Conservation (phyloP, 2,329 filamentous ascomycete species). For the Aspergillus caelatus region DNA sequence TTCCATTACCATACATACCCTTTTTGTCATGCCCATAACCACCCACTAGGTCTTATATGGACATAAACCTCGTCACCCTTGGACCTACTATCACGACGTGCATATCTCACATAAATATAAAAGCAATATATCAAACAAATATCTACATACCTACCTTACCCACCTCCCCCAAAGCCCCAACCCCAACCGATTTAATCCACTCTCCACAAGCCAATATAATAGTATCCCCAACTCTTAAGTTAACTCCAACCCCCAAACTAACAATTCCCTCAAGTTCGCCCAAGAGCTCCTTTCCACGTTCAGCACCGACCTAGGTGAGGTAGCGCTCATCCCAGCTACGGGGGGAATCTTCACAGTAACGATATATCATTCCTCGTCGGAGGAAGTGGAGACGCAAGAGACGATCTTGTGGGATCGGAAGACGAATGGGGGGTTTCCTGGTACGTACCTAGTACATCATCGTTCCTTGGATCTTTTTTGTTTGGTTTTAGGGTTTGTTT, state of each 20-base stretch:
- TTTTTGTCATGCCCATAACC: too few relatives aligned
- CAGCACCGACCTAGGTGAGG: constrained; percentile 77
- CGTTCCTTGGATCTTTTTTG: constrained; percentile 5
- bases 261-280: constrained; percentile 64
- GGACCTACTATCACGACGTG: too few relatives aligned
- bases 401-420: constrained; percentile 86
- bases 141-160: too few relatives aligned
- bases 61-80: too few relatives aligned
- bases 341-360: constrained; percentile 82
- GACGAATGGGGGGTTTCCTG: constrained; percentile 82
- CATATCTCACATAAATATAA: not conserved
- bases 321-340: constrained; percentile 81
- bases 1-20: not conserved
- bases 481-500: not conserved
- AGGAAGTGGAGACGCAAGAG: constrained; percentile 38
- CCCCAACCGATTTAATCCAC: not conserved
- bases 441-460: constrained; percentile 38
- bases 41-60: too few relatives aligned
- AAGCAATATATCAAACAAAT: not conserved
- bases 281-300: constrained; percentile 97
- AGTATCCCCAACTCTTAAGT: not conserved
- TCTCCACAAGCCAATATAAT: not conserved
- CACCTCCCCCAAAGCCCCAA: not conserved
- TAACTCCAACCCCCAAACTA: not conserved
- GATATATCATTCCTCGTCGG: constrained; percentile 48